Conservation (phyloP, 805 yeast species). For the Cyberlindnera japonica region DNA sequence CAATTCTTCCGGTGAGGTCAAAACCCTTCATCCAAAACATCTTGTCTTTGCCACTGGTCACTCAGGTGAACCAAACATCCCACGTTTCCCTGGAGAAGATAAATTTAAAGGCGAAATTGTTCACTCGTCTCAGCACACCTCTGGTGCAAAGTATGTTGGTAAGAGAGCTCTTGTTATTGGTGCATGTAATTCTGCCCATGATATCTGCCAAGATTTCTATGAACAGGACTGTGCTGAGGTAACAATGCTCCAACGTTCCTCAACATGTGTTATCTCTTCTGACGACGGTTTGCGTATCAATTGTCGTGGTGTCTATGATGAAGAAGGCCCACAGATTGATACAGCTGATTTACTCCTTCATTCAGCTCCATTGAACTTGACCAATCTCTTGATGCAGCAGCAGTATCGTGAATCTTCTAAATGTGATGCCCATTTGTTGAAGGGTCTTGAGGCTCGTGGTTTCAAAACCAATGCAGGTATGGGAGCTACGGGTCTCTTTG, state of each 20-base stretch:
- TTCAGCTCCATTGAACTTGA: constrained; percentile 34
- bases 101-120: constrained; percentile 36
- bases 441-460: constrained; percentile 33
- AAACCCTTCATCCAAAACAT: constrained; percentile 33
- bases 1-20: constrained; percentile 27
- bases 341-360: constrained; percentile 38
- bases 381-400: constrained; percentile 36
- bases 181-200: constrained; percentile 44
- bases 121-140: constrained; percentile 40
- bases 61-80: constrained; percentile 44
- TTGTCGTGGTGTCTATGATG: constrained; percentile 34
- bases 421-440: constrained; percentile 32
- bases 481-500: constrained; percentile 42
- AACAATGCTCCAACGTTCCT: constrained; percentile 43
- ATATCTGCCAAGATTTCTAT: constrained; percentile 42
- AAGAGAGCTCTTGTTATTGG: constrained; percentile 43
- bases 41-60: constrained; percentile 43
- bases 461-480: constrained; percentile 40
- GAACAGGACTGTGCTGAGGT: constrained; percentile 39
- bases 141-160: constrained; percentile 40
- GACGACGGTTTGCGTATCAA: constrained; percentile 32
- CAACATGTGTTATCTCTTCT: constrained; percentile 40
- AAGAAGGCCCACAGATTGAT: constrained; percentile 35
- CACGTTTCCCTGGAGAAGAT: constrained; percentile 36
- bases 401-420: constrained; percentile 32